A percentile compares a stretch with the other conserved stretches of the same genome.
Evolutionary conservation across 2,329 filamentous ascomycete species (phyloP).

Genomic region (Colletotrichum orchidophilum): DNA sequence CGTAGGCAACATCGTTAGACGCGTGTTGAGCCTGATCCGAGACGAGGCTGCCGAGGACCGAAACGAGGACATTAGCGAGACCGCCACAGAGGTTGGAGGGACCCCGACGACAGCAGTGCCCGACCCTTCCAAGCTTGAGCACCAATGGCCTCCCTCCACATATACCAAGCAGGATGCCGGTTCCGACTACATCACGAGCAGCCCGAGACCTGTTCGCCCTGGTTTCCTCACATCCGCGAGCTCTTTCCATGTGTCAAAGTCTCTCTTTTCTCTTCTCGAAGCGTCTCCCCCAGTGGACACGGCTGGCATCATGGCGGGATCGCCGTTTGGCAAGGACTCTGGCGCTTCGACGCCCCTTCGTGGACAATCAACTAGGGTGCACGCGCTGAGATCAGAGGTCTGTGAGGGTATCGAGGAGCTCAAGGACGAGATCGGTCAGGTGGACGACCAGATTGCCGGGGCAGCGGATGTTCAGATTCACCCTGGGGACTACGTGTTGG

Average conservation of each 20-base stretch:
- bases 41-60: conserved; percentile 88
- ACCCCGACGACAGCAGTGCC: conserved; percentile 52
- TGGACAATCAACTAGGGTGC: conserved; percentile 55
- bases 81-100: conserved; percentile 57
- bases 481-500: conserved; percentile 90
- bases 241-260: conserved; percentile 74
- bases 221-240: conserved; percentile 69
- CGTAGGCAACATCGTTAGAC: conserved; percentile 92
- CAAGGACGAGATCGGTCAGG: conserved; percentile 91
- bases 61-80: conserved; percentile 68
- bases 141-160: conserved; percentile 44
- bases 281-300: conserved; percentile 65
- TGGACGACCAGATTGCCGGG: conserved; percentile 91
- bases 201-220: conserved; percentile 55
- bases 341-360: conserved; percentile 60
- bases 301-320: conserved; percentile 47
- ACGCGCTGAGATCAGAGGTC: conserved; percentile 88
- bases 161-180: conserved; percentile 46
- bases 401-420: conserved; percentile 95
- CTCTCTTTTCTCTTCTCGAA: conserved; percentile 89
- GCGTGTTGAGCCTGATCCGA: conserved; percentile 88
- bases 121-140: conserved; percentile 41
- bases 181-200: conserved; percentile 34
- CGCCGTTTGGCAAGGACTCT: conserved; percentile 56
- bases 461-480: conserved; percentile 93